A percentile compares a stretch with the other conserved stretches of the same genome.
Evolutionary conservation across 2,329 filamentous ascomycete species (phyloP).

Genomic region (Xylariaceae sp.): DNA sequence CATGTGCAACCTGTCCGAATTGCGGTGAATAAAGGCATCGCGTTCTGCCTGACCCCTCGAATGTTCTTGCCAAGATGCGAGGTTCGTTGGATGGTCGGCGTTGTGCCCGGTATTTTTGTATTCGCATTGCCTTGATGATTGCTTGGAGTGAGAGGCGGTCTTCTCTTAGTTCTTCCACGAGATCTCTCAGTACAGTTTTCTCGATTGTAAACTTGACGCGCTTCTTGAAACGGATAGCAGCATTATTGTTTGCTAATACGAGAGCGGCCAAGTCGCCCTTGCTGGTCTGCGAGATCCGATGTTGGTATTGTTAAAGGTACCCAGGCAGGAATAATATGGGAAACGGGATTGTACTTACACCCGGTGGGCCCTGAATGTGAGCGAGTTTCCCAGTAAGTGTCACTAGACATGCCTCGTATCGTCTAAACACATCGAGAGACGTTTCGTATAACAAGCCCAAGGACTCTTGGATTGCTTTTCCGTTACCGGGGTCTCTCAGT

Average conservation of each 20-base stretch:
- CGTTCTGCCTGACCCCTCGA: background rate
- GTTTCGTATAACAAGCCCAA: slow-evolving; percentile 2
- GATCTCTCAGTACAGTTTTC: background rate
- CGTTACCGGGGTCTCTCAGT: background rate
- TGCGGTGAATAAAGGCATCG: background rate
- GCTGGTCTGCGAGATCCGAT: background rate
- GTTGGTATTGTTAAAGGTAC: background rate
- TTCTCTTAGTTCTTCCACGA: slow-evolving; percentile 1
- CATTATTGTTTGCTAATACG: background rate
- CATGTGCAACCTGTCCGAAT: slow-evolving; percentile 1
- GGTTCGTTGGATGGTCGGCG: background rate
- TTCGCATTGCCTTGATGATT: slow-evolving; percentile 5
- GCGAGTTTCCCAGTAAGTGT: slow-evolving; percentile 4
- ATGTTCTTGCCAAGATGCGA: background rate
- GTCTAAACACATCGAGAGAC: slow-evolving; percentile 2
- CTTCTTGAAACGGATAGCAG: background rate
- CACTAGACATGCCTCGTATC: slow-evolving; percentile 7
- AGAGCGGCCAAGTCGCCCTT: background rate
- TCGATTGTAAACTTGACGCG: slow-evolving; percentile 1
- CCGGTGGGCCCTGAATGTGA: background rate
- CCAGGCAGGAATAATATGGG: background rate
- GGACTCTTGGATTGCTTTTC: slow-evolving; percentile 1
- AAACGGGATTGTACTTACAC: background rate
- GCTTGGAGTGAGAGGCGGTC: slow-evolving; percentile 1
- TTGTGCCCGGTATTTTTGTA: background rate